phyloP scores from a whole-genome alignment of 1,284 basidiomycete genomes.

The Papiliotrema flavescens region DNA sequence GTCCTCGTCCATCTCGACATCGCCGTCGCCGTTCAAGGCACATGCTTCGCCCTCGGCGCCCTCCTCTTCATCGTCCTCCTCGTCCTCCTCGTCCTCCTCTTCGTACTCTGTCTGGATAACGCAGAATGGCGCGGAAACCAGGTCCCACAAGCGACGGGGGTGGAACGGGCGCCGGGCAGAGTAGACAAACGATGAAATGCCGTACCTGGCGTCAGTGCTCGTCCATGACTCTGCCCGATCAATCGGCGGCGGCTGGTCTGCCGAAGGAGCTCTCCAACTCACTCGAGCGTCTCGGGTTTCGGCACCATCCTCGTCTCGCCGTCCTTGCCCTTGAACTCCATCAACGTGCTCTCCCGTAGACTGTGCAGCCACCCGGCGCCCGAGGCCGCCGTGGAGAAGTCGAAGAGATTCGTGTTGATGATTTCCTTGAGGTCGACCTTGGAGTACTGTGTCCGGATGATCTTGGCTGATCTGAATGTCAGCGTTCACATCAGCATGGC shows the following conservation, averaged over 20 bases:
- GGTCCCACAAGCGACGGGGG: constrained; percentile 51
- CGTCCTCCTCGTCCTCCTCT: constrained; percentile 22
- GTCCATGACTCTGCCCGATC: not conserved
- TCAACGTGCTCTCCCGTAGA: constrained; percentile 42
- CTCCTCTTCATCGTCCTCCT: constrained; percentile 12
- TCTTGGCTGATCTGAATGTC: constrained; percentile 28
- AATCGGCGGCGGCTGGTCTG: not conserved
- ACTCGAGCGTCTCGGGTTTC: constrained; percentile 51
- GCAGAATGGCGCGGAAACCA: constrained; percentile 48
- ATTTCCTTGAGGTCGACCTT: constrained; percentile 47
- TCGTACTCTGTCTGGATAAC: constrained; percentile 45
- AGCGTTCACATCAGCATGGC: not conserved
- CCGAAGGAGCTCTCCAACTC: constrained; percentile 5
- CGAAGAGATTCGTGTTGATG: constrained; percentile 44
- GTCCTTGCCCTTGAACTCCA: constrained; percentile 21
- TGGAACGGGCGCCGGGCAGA: constrained; percentile 50
- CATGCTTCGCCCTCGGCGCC: constrained; percentile 14
- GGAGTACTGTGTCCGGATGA: constrained; percentile 42
- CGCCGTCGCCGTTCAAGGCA: constrained; percentile 16
- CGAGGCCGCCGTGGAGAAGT: constrained; percentile 50
- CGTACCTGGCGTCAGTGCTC: constrained; percentile 30
- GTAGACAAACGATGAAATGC: constrained; percentile 47
- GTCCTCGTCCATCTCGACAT: constrained; percentile 19
- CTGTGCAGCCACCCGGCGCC: constrained; percentile 52
- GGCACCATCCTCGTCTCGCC: constrained; percentile 33